phyloP scores from a whole-genome alignment of 148 eudicot genomes.

The Selenicereus undatus region DNA sequence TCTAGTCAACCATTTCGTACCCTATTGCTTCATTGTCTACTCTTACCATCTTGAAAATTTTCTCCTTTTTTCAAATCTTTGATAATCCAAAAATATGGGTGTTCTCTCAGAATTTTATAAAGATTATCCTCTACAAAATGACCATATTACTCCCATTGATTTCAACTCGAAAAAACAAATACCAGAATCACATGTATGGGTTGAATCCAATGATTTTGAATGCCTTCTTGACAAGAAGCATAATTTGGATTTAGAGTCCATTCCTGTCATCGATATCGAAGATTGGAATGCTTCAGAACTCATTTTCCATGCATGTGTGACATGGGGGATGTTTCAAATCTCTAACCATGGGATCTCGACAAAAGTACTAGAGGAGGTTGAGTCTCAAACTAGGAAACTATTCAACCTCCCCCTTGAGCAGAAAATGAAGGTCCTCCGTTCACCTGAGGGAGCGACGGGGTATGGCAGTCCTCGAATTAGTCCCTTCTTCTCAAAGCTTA shows the following conservation, averaged over 20 bases:
- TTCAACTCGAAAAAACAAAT: constrained; percentile 28
- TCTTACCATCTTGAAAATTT: background rate
- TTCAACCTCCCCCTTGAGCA: constrained; percentile 44
- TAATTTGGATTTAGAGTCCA: background rate
- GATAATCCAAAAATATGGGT: constrained; percentile 10
- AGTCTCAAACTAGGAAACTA: constrained; percentile 32
- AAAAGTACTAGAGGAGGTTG: constrained; percentile 32
- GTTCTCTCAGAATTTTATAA: constrained; percentile 17
- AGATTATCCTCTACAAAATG: background rate
- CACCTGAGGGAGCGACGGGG: constrained; percentile 43
- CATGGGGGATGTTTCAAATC: constrained; percentile 59
- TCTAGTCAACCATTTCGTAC: background rate
- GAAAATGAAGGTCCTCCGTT: constrained; percentile 46
- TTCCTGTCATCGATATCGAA: constrained; percentile 42
- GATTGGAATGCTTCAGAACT: constrained; percentile 33
- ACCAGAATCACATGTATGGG: constrained; percentile 53
- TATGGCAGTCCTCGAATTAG: constrained; percentile 53
- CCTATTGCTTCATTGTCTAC: background rate
- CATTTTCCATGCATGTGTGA: constrained; percentile 41
- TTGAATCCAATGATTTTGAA: background rate
- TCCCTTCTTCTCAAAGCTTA: constrained; percentile 46
- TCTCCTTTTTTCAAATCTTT: background rate
- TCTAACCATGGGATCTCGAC: constrained; percentile 48
- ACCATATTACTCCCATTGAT: constrained; percentile 20
- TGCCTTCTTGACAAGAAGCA: background rate